Base-by-base conservation (phyloP, 768 basidiomycete species). In the Lactifluus volemus region DNA sequence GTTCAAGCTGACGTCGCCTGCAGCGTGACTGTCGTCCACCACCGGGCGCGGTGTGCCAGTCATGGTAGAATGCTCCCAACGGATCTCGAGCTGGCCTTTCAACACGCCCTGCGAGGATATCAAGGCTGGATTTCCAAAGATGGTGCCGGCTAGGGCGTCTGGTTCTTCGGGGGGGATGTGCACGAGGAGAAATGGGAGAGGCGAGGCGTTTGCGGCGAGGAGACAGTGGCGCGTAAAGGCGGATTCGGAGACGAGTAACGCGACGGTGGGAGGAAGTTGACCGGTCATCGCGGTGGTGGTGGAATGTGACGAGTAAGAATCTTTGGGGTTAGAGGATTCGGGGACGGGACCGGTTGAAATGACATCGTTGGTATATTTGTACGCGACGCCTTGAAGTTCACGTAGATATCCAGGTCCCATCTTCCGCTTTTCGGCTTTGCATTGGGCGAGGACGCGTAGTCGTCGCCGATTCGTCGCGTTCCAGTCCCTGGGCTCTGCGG, bases 341-440 rank as follows among this genome's bases (percentile, higher is more conserved):
- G 51, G 9, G 6, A 42, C 21, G 11, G 39, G 15, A 12, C 2
- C 5, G 51, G 12, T 45, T 32, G 50, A 30, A 25, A 25, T 25
- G 25, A 25, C 25, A 25, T 25, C 25, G 34, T 36, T 36, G 60
- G 38, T 64, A 67, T 83, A 78, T 9, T 81, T 79, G 67, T 79
- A 78, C 56, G 87, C 73, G 12, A 94, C 93, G n/a, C 94, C 94
- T 69, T 97, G 94, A 74, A 95, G 78, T 70, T 97, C 94, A 36
- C 94, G 83, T 0, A 97, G 81, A 66, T 86, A 86, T 29, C 84
- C 84, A 2, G 93, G 92, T 3, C 89, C 81, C 41, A 85, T 71
- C 69, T 87, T 88, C 73, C 84, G 86, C 75, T 84, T 86, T 68
- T 94, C 90, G 0, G 92, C 92, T 77, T 97, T 97, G 76, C 94